A percentile compares a stretch with the other conserved stretches of the same genome.
Conservation (phyloP, 768 basidiomycete genomes). For the Suillus alpinus region DNA sequence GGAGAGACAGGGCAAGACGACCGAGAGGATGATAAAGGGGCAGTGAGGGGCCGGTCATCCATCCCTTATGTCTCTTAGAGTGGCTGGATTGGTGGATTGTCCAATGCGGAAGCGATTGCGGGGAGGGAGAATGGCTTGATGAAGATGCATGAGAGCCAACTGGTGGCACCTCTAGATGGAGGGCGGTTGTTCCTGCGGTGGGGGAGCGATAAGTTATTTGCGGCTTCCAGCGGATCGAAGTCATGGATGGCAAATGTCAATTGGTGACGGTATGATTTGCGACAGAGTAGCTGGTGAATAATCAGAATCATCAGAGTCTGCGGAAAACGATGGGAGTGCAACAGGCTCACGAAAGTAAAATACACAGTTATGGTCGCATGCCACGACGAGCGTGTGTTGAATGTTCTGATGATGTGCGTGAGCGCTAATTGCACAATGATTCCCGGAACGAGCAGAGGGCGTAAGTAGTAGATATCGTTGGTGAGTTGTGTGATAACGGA, state of each 20-base stretch:
- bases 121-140: conserved; percentile 15
- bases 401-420: background rate
- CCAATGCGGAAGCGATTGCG: conserved; percentile 12
- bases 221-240: conserved; percentile 53
- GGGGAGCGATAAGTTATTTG: conserved; percentile 58
- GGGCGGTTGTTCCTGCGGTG: conserved; percentile 29
- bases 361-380: background rate
- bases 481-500: background rate
- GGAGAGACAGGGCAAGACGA: conserved; percentile 59
- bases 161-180: conserved; percentile 20
- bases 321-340: background rate
- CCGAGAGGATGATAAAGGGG: conserved; percentile 72
- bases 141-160: conserved; percentile 13
- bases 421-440: background rate
- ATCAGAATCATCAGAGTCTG: background rate
- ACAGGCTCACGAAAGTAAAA: background rate
- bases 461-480: background rate
- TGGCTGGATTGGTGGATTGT: conserved; percentile 6
- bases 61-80: conserved; percentile 13
- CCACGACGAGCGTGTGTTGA: background rate
- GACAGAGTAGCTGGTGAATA: background rate
- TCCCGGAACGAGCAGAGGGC: background rate
- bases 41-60: conserved; percentile 39
- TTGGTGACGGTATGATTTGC: background rate
- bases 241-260: conserved; percentile 5